phyloP scores from a whole-genome alignment of 169 alveolate genomes.

The Plasmodium gonderi region DNA sequence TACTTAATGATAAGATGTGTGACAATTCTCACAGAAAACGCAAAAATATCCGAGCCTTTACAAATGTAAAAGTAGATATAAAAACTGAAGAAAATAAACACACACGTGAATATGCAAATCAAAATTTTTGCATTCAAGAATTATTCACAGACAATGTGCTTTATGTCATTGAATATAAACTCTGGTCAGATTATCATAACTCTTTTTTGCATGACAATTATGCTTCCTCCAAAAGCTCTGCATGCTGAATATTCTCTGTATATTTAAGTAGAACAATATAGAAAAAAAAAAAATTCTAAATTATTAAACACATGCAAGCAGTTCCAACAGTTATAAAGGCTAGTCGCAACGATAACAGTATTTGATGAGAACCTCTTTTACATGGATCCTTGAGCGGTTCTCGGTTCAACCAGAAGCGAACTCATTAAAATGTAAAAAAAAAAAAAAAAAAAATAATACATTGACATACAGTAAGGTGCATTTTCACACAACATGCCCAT shows the following conservation, averaged over 20 bases:
- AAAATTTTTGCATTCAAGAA: conserved; percentile 29
- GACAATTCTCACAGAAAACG: background rate
- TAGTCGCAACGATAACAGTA: too few species aligned
- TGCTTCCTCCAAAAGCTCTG: background rate
- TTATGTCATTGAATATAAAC: conserved; percentile 15
- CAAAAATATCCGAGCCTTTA: background rate
- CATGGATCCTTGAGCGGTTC: too few species aligned
- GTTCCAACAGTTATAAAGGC: too few species aligned
- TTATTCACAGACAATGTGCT: background rate
- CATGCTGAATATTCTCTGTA: too few species aligned
- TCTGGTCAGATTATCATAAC: background rate
- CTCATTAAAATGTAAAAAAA: too few species aligned
- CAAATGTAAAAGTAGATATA: conserved; percentile 17
- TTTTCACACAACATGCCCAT: too few species aligned
- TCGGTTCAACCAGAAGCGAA: too few species aligned
- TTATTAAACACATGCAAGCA: too few species aligned
- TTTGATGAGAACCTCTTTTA: too few species aligned
- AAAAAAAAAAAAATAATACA: too few species aligned
- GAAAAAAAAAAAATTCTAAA: background rate
- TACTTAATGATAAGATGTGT: too few species aligned
- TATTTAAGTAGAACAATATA: background rate
- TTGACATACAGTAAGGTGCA: too few species aligned
- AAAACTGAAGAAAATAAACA: conserved; percentile 26
- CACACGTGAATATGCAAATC: conserved; percentile 8
- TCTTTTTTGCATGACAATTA: background rate